Conservation (phyloP, 345 rosid species). For the Microcos paniculata region DNA sequence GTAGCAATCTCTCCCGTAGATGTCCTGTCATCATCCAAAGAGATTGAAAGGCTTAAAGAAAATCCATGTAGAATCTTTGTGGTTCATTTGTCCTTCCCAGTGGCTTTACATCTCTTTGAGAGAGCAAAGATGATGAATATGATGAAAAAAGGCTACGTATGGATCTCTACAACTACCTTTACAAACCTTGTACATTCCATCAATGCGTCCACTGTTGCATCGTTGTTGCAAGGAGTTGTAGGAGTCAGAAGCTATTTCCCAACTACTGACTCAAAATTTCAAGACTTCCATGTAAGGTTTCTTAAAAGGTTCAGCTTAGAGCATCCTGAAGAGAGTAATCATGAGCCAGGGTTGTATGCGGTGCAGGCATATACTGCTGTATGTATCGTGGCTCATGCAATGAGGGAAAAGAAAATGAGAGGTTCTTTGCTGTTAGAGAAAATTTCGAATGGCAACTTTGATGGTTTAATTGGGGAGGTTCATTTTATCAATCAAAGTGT, state of each 20-base stretch:
- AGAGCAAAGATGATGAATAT: constrained; percentile 26
- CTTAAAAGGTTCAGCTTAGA: constrained; percentile 6
- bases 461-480: constrained; percentile 22
- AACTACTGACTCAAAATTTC: background rate
- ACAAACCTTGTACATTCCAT: constrained; percentile 22
- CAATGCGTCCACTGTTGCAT: constrained; percentile 4
- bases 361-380: constrained; percentile 28
- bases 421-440: background rate
- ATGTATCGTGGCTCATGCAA: constrained; percentile 14
- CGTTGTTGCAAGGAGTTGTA: constrained; percentile 31
- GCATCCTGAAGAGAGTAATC: constrained; percentile 18
- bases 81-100: constrained; percentile 21
- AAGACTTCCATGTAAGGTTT: constrained; percentile 17
- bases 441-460: constrained; percentile 4
- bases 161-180: constrained; percentile 34
- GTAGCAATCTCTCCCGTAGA: constrained; percentile 16
- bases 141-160: constrained; percentile 34
- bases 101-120: constrained; percentile 20
- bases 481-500: constrained; percentile 14
- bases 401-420: background rate
- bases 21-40: background rate
- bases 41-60: constrained; percentile 14
- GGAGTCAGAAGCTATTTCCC: constrained; percentile 23
- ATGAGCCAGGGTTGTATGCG: constrained; percentile 26
- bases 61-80: constrained; percentile 32